These are phyloP conservation scores for Ceratocystis alfenasii DNA, from an alignment of 2,329 filamentous ascomycete genomes.

Conservation along the genomic window DNA sequence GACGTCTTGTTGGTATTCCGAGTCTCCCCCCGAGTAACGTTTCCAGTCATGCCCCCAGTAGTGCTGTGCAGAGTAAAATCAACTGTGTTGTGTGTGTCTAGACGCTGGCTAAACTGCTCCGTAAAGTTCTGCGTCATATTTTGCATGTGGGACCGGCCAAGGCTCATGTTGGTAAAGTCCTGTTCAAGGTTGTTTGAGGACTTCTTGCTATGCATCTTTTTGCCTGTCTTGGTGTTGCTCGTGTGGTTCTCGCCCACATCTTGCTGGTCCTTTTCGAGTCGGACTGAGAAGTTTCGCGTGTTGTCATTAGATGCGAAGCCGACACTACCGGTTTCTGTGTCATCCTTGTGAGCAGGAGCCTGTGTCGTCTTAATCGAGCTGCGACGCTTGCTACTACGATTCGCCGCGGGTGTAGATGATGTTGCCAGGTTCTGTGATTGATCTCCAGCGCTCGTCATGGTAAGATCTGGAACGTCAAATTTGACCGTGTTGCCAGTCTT, in stretches of 20 bases:
- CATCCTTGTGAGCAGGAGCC: conserved; percentile 17
- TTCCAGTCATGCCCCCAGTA: conserved; percentile 9
- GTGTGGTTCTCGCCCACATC: conserved; percentile 23
- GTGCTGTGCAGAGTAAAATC: conserved; percentile 19
- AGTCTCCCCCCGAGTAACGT: conserved; percentile 14
- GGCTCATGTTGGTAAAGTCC: conserved; percentile 24
- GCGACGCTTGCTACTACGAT: conserved; percentile 35
- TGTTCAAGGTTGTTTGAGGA: conserved; percentile 22
- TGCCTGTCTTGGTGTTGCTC: conserved; percentile 3
- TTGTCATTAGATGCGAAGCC: conserved; percentile 25
- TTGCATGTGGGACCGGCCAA: conserved; percentile 13
- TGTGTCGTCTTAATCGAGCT: conserved; percentile 23
- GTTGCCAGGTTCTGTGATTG: conserved; percentile 17
- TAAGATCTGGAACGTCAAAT: conserved; percentile 33
- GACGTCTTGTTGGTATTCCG: not conserved
- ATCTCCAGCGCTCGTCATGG: conserved; percentile 26
- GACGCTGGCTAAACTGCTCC: conserved; percentile 24
- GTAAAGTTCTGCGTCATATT: conserved; percentile 18
- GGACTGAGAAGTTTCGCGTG: conserved; percentile 25
- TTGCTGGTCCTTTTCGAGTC: conserved; percentile 19
- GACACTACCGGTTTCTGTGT: conserved; percentile 24
- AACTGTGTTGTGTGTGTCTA: conserved; percentile 13
- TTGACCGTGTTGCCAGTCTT: conserved; percentile 21
- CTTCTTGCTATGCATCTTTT: conserved; percentile 19
- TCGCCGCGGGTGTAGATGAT: conserved; percentile 26